phyloP scores from a whole-genome alignment of 169 alveolate genomes.

The Cryptosporidium ryanae region DNA sequence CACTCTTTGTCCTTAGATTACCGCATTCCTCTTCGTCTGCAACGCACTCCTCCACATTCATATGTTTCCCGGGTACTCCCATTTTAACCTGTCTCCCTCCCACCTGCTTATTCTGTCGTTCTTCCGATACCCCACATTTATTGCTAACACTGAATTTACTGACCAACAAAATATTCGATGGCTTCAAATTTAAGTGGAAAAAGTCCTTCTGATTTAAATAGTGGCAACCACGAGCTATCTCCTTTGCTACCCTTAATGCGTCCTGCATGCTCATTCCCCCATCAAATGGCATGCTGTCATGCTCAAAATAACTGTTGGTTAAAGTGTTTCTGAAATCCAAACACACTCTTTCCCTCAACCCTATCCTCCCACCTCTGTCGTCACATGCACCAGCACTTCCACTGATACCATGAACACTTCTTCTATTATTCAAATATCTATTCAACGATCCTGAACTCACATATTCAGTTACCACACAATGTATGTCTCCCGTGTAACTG shows the following conservation, averaged over 20 bases:
- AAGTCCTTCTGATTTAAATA: conserved; percentile 52
- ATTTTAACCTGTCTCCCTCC: no score
- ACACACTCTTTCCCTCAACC: not conserved
- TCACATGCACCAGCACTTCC: not conserved
- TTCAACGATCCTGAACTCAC: conserved; percentile 51
- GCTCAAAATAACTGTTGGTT: not conserved
- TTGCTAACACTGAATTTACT: not conserved
- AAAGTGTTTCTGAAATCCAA: not conserved
- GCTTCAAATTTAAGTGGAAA: conserved; percentile 42
- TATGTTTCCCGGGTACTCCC: no score
- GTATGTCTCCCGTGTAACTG: conserved; percentile 28
- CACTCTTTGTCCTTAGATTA: no score
- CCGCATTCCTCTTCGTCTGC: no score
- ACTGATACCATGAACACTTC: not conserved
- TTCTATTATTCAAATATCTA: conserved; percentile 1
- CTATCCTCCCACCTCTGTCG: no score
- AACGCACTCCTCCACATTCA: no score
- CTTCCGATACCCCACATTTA: no score
- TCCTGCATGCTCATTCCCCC: conserved; percentile 34
- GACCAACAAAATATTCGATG: conserved; percentile 40
- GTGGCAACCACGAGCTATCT: conserved; percentile 43
- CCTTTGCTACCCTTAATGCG: conserved; percentile 38
- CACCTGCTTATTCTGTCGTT: no score
- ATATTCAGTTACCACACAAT: conserved; percentile 71
- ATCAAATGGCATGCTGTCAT: not conserved